Conservation (phyloP, 768 basidiomycete genomes). For the Lactifluus pinguis region DNA sequence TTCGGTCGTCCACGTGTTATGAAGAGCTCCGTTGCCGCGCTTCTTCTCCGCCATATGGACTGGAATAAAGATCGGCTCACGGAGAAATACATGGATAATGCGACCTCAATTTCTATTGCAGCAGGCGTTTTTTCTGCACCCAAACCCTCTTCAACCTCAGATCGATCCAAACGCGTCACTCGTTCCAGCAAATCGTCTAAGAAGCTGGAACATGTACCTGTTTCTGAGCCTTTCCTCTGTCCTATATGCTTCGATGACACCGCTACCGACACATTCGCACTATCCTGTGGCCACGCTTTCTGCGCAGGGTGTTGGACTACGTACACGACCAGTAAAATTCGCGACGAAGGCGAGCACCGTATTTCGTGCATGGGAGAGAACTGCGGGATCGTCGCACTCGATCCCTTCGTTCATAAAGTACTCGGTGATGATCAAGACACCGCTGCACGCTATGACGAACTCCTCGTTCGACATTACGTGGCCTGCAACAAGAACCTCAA, state of each 20-base stretch:
- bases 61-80: slow-evolving; percentile 98
- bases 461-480: slow-evolving; percentile 87
- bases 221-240: slow-evolving; percentile 63
- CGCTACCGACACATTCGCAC: slow-evolving; percentile 49
- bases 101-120: slow-evolving; percentile 54
- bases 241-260: slow-evolving; percentile 89
- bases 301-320: slow-evolving; percentile 79
- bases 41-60: slow-evolving; percentile 71
- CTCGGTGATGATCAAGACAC: slow-evolving; percentile 47
- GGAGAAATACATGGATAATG: slow-evolving; percentile 95
- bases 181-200: slow-evolving; percentile 22
- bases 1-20: background rate
- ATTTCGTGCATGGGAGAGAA: slow-evolving; percentile 77
- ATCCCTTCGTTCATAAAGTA: slow-evolving; percentile 48
- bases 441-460: slow-evolving; percentile 71
- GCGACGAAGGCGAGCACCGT: slow-evolving; percentile 65
- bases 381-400: slow-evolving; percentile 57
- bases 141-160: slow-evolving; percentile 24
- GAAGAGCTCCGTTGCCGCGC: slow-evolving; percentile 59
- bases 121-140: slow-evolving; percentile 60
- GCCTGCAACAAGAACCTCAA: slow-evolving; percentile 72
- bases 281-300: slow-evolving; percentile 79
- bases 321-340: slow-evolving; percentile 73
- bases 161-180: slow-evolving; percentile 28
- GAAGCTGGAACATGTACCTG: slow-evolving; percentile 18